These are phyloP conservation scores for Scorias spongiosa DNA, from an alignment of 2,329 filamentous ascomycete species.

Conservation along the genomic window DNA sequence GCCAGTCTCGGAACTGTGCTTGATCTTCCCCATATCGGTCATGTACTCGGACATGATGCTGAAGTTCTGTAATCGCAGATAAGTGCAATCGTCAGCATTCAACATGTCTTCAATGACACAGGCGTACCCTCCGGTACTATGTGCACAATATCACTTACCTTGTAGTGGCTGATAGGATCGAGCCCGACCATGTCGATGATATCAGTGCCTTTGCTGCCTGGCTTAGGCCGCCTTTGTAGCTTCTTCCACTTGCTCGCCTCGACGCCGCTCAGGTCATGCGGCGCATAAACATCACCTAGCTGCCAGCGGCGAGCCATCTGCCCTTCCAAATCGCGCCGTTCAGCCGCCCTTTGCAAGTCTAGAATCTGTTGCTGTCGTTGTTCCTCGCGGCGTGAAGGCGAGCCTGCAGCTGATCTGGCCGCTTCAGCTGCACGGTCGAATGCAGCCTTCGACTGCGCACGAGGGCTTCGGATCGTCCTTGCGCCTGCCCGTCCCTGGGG, in stretches of 20 bases:
- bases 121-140: not conserved
- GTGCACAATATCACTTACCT: conserved; percentile 40
- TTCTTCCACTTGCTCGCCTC: conserved; percentile 74
- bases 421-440: conserved; percentile 4
- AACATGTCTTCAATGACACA: not conserved
- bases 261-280: conserved; percentile 63
- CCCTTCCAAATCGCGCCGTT: conserved; percentile 36
- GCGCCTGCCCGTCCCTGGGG: no score
- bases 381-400: not conserved
- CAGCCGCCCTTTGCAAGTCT: conserved; percentile 17
- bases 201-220: conserved; percentile 32
- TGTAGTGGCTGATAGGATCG: conserved; percentile 73
- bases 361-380: conserved; percentile 1
- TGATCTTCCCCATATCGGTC: conserved; percentile 72
- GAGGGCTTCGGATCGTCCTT: not conserved
- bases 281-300: conserved; percentile 74
- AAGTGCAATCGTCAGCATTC: not conserved
- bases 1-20: conserved; percentile 58
- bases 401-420: conserved; percentile 4
- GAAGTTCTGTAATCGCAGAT: conserved; percentile 53
- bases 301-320: conserved; percentile 59
- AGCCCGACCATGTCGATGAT: conserved; percentile 66
- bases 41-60: conserved; percentile 81
- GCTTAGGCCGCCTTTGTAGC: conserved; percentile 33
- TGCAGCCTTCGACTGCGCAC: conserved; percentile 1